Conservation (phyloP, 1,284 basidiomycete genomes). For the Rhodofomes roseus region DNA sequence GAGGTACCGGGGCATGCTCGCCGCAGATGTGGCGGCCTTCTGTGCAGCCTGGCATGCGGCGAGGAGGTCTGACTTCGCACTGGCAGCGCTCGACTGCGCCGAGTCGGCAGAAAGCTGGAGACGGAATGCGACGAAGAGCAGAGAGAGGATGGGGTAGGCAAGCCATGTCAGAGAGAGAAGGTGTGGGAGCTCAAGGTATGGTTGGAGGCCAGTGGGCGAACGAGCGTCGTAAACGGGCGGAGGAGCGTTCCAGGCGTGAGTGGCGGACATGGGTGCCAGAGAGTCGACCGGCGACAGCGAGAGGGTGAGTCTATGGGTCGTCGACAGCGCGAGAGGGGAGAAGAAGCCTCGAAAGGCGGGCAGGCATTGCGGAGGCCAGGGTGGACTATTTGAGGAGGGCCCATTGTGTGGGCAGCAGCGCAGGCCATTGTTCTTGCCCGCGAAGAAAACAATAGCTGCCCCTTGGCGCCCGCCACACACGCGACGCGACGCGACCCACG, state of each 20-base stretch:
- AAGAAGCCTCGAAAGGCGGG: constrained; percentile 15
- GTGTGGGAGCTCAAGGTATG: constrained; percentile 81
- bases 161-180: constrained; percentile 84
- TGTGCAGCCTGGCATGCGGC: constrained; percentile 83
- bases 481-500: background rate
- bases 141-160: constrained; percentile 80
- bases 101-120: constrained; percentile 71
- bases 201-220: constrained; percentile 53
- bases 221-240: constrained; percentile 53
- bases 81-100: constrained; percentile 62
- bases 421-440: constrained; percentile 18
- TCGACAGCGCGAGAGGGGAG: constrained; percentile 23
- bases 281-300: constrained; percentile 49
- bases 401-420: constrained; percentile 22
- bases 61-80: constrained; percentile 70
- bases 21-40: constrained; percentile 74
- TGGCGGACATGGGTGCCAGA: constrained; percentile 21
- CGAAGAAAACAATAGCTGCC: constrained; percentile 12
- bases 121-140: constrained; percentile 83
- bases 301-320: constrained; percentile 21
- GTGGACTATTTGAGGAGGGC: constrained; percentile 21
- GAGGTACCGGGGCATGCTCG: constrained; percentile 84
- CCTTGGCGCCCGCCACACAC: background rate
- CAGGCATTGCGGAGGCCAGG: constrained; percentile 1
- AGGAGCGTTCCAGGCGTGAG: constrained; percentile 38